Conservation (phyloP, 2,329 filamentous ascomycete genomes). For the Aspergillus sp. region DNA sequence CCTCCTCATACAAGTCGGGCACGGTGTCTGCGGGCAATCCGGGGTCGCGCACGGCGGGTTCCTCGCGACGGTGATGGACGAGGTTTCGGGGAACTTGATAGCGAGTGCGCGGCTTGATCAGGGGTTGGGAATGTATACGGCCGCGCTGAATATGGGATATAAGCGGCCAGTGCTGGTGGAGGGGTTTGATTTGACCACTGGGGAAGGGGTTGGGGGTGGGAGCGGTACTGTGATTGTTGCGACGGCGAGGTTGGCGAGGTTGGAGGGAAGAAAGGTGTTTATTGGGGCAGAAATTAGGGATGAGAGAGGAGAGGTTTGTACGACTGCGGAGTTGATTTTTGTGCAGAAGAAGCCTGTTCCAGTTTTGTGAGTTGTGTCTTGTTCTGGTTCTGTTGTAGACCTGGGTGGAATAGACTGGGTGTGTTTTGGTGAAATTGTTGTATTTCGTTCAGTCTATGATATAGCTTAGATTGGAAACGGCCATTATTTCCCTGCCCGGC, state of each 20-base stretch:
- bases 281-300: constrained; percentile 6
- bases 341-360: constrained; percentile 8
- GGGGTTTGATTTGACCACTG: not conserved
- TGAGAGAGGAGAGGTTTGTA: constrained; percentile 1
- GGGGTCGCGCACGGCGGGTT: constrained; percentile 19
- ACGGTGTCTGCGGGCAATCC: constrained; percentile 1
- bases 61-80: constrained; percentile 17
- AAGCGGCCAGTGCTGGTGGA: constrained; percentile 7
- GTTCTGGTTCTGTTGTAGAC: not conserved
- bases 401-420: not conserved
- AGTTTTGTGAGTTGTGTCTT: not conserved
- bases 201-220: not conserved
- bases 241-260: constrained; percentile 8
- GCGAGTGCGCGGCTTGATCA: constrained; percentile 3
- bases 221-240: constrained; percentile 7
- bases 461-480: constrained; percentile 11
- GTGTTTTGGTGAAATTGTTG: not conserved
- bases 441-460: constrained; percentile 16
- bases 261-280: constrained; percentile 19
- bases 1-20: constrained; percentile 13
- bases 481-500: constrained; percentile 28
- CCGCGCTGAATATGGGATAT: constrained; percentile 6
- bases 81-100: constrained; percentile 11
- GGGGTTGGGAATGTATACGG: constrained; percentile 16
- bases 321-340: constrained; percentile 12